phyloP scores from a whole-genome alignment of 352 stramenopile species.

The Globisporangium iwayamae region DNA sequence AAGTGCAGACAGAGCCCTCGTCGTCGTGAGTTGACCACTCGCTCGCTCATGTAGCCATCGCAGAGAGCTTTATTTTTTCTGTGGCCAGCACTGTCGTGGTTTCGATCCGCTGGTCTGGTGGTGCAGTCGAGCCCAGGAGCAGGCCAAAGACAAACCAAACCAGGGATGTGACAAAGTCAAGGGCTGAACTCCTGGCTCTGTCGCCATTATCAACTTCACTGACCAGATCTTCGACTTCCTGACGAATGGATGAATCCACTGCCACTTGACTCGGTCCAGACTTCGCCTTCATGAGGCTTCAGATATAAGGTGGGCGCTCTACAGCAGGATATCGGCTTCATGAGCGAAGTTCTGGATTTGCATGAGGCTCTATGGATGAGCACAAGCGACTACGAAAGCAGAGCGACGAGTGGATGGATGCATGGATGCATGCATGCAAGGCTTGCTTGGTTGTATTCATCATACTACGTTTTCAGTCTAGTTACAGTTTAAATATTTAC shows the following conservation, averaged over 20 bases:
- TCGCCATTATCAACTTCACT: background rate
- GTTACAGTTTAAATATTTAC: slow-evolving; percentile 13
- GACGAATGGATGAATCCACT: too few species aligned
- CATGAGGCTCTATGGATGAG: background rate
- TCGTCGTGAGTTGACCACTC: too few species aligned
- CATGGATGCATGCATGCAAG: background rate
- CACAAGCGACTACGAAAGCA: too few species aligned
- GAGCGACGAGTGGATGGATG: background rate
- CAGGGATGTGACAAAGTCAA: background rate
- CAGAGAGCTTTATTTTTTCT: too few species aligned
- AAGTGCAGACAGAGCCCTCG: too few species aligned
- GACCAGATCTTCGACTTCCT: background rate
- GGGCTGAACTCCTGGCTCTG: slow-evolving; percentile 3
- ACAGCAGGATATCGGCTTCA: background rate
- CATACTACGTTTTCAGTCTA: slow-evolving; percentile 6
- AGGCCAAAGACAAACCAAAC: background rate
- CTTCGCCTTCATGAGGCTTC: too few species aligned
- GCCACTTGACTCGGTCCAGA: too few species aligned
- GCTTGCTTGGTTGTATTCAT: background rate
- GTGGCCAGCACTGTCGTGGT: too few species aligned
- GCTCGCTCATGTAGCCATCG: too few species aligned
- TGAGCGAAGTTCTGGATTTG: too few species aligned
- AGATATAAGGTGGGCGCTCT: background rate
- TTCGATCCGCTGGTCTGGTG: background rate
- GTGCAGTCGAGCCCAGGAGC: background rate